Percentiles rank a stretch among this genome's conserved stretches.
Conservation (phyloP, 805 yeast species). For the Candida mattraensis region DNA sequence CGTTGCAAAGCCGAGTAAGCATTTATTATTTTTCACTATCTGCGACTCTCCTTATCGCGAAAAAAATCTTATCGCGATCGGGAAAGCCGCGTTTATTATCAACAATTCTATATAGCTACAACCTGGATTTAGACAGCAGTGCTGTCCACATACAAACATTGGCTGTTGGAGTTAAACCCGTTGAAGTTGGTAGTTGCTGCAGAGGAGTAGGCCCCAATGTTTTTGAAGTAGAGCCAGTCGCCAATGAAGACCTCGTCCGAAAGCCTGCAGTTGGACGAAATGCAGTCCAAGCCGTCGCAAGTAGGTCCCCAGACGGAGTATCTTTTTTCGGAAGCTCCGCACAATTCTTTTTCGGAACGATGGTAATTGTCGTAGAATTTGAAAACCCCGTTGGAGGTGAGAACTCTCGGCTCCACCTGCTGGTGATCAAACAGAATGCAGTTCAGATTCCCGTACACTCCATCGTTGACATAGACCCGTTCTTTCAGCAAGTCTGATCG, state of each 20-base stretch:
- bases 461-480: conserved; percentile 90
- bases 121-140: no score
- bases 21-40: no score
- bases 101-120: no score
- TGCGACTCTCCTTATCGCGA: no score
- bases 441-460: conserved; percentile 93
- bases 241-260: conserved; percentile 70
- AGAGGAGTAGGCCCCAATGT: conserved; percentile 88
- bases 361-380: conserved; percentile 24
- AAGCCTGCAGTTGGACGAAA: conserved; percentile 52
- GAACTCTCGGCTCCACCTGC: conserved; percentile 65
- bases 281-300: conserved; percentile 93
- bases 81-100: no score
- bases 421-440: conserved; percentile 94
- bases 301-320: conserved; percentile 98
- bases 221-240: conserved; percentile 87
- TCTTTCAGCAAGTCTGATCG: conserved; percentile 48
- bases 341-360: conserved; percentile 11
- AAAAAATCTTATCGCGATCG: no score
- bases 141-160: conserved; percentile 60
- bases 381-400: conserved; percentile 50
- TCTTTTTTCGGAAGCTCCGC: conserved; percentile 9
- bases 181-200: conserved; percentile 93
- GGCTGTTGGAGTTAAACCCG: conserved; percentile 69
- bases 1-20: no score